Base-by-base conservation (phyloP, 2,329 filamentous ascomycete species). In the Diplodia mutila region DNA sequence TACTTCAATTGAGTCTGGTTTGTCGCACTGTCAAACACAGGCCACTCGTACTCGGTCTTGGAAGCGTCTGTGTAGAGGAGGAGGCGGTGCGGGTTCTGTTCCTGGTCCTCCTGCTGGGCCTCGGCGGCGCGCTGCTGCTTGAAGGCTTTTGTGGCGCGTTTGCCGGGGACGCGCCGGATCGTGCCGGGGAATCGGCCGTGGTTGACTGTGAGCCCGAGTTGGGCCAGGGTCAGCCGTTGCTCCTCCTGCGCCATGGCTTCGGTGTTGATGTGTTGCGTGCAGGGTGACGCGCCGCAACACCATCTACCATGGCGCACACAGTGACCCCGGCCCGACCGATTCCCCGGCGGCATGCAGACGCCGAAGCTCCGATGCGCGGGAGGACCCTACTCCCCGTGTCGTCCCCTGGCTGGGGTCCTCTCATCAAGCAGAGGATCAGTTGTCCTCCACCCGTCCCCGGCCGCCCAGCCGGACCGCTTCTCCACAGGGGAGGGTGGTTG, bases 1-100 rank as follows among this genome's bases (percentile, higher is more conserved):
- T 18, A 46, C 42, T 11, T 1, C 18, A 4, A 1, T 9, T 12
- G 11, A 11, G n/a, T n/a, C 9, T 9, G 42, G 11, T 7, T 4
- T 7, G 29, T 32, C 6, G 2, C 8, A 9, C 3, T 9, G 18
- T 11, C 21, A 2, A 12, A 21, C 42, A 11, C 32, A 2, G 0
- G 1, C 32, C 32, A 3, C 7, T 0, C 0, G 42, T 21, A 46
- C 42, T 1, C 18, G 0, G 0, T 4, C n/a, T 46, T n/a, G 2
- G 42, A 46, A 3, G 2, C 42, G n/a, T 46, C 42, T 0, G 42
- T 21, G 42, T 11, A 46, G 42, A 46, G 6, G 0, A 46, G 18
- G 8, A 46, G 8, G 42, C 42, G 42, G n/a, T 18, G 42, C 2
- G 42, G 42, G n/a, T 46, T 46, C 2, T 11, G 8, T 12, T 21